Percentiles rank a stretch among this genome's conserved stretches.
Conservation (phyloP, 148 eudicot species). For the Cornus kousa region DNA sequence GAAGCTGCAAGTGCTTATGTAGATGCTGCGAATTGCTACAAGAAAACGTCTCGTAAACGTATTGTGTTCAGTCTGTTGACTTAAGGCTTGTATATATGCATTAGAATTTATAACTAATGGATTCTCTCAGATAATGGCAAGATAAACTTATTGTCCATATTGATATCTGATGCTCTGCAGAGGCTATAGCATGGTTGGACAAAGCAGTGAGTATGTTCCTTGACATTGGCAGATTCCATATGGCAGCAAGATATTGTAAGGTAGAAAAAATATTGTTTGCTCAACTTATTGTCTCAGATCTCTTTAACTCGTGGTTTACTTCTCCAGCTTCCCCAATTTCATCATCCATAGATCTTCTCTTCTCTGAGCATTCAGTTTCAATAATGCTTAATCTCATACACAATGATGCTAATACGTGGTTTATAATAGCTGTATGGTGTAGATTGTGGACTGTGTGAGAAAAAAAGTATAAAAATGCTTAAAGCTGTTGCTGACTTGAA, state of each 20-base stretch:
- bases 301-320: background rate
- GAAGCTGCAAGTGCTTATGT: constrained; percentile 41
- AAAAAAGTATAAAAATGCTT: background rate
- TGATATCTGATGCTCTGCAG: constrained; percentile 28
- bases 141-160: background rate
- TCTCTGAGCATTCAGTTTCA: background rate
- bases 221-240: constrained; percentile 69
- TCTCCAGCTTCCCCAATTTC: background rate
- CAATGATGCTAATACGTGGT: background rate
- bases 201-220: constrained; percentile 55
- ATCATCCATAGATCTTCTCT: background rate
- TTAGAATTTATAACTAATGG: background rate
- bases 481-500: background rate
- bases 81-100: too few relatives aligned
- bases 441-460: background rate
- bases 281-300: background rate
- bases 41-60: constrained; percentile 34
- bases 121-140: background rate
- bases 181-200: constrained; percentile 54
- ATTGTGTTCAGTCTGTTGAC: background rate
- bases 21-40: constrained; percentile 48
- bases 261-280: constrained; percentile 22
- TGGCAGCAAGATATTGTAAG: constrained; percentile 79
- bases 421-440: background rate
- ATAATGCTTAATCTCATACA: too few relatives aligned